Base-by-base conservation (phyloP, 768 basidiomycete genomes). In the Leucogyrophana mollusca region DNA sequence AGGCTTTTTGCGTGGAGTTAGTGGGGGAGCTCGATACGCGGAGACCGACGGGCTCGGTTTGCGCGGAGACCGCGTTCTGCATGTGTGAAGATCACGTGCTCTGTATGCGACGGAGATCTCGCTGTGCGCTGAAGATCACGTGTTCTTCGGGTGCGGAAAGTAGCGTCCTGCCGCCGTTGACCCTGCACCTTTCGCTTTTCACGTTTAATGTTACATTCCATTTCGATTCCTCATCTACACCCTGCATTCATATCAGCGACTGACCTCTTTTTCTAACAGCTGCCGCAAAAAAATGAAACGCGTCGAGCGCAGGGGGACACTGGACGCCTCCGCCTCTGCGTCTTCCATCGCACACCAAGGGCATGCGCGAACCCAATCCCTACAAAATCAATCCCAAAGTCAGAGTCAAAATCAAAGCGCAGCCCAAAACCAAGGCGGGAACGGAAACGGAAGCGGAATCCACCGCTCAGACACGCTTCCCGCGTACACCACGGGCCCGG, bases 231-330 rank as follows among this genome's bases (percentile, higher is more conserved):
- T n/a, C n/a, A n/a, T 13, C 27, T 30, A 6, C 27, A 30, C 27
- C 27, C 27, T 7, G 13, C 13, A 13, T 13, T 30, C 7, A 30
- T 13, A 30, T 30, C 6, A 30, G 7, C 27, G 13, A 6, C 27
- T 13, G n/a, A n/a, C 35, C 46, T 18, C 34, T 9, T 35, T 16
- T 36, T 21, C 30, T 7, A 32, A 6, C 50, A 85, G 83, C 40
- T 89, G 88, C 64, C 78, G 88, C 42, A 90, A 90, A 64, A 89
- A 90, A 64, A 88, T 89, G 86, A 90, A 90, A 66, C 80, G 88
- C 2, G 84, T 87, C 40, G 88, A 90, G 58, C 71, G 85, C 17
- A 72, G 87, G 7, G 85, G 83, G 7, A 87, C 85, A 9, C 62
- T 85, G 2, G 84, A 85, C n/a, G 43, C 20, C 9, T 30, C 30